Evolutionary conservation across 2,329 filamentous ascomycete species (phyloP), one percentile per base, ranked within the genome.

Genomic region (Ophiocordyceps camponoti-rufipedis): DNA sequence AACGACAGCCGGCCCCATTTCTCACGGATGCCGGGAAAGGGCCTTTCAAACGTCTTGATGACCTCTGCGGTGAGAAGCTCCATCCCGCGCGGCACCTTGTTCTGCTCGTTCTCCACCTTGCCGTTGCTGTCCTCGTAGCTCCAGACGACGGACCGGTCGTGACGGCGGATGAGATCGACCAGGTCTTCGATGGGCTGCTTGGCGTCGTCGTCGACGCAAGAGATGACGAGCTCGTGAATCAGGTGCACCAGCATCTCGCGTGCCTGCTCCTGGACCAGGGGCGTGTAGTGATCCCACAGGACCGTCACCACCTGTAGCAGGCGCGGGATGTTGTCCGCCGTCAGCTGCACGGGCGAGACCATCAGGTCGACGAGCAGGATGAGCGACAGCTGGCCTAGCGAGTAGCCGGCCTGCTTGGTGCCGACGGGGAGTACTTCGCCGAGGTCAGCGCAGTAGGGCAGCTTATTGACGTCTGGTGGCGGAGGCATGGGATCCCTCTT

Each of bases 241-340:
- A 98, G 72, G 65, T 98, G 91, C 2, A 98, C 88, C 14, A 98
- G 74, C 88, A 98, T 94, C 62, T 98, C 91, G 43, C 88, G 79
- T 29, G 93, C 88, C 61, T 98, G 89, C 53, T 96, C 91, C 60
- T 96, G 89, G 1, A 98, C 91, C 11, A 95, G 75, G 3, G 85
- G 79, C 1, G 85, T 94, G 56, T 98, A 95, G 56, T 96, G 89
- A 59, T 98, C 93, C 91, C 91, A 98, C 2, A 96, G 73, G 4
- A 96, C 86, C 12, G 89, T 80, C 5, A 95, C 81, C 9, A 94
- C 85, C 60, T 98, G 91, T 13, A 98, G 68, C 18, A 98, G 68
- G 28, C 94, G 74, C 1, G 89, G 86, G 3, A 96, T 75, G 53
- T 83, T 84, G 42, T 94, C 85, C 16, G 78, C 70, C 2, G 76